Evolutionary conservation across 73 alveolate genomes (phyloP).

Genomic region (Paramecium pentaurelia): DNA sequence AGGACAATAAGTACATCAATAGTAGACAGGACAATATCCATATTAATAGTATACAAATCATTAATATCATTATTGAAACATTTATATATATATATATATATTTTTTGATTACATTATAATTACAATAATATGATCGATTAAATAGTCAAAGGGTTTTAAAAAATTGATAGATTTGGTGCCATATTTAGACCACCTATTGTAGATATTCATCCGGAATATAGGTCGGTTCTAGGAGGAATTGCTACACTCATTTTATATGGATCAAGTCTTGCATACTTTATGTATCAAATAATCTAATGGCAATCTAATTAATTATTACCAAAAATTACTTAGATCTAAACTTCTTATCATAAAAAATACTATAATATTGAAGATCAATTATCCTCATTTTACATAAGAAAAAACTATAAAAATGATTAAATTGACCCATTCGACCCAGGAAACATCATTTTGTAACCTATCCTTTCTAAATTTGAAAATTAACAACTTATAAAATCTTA

Average conservation of each 20-base stretch:
- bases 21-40: neutral
- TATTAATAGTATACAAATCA: neutral
- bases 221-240: conserved; percentile 7
- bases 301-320: neutral
- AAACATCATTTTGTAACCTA: neutral
- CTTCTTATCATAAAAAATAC: neutral
- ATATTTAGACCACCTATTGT: neutral
- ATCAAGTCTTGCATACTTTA: neutral
- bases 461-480: neutral
- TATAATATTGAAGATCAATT: neutral
- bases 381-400: neutral
- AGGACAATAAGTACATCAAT: neutral
- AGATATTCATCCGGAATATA: neutral
- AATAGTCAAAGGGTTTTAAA: neutral
- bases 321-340: neutral
- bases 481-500: neutral
- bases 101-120: neutral
- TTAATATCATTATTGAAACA: neutral
- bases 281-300: neutral
- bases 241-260: conserved; percentile 3
- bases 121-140: neutral
- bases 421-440: conserved; percentile 5
- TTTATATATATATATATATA: neutral
- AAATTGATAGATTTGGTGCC: conserved; percentile 13
- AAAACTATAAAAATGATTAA: neutral